Evolutionary conservation across 306 rosid species (phyloP).

Genomic region (Acacia confusa): DNA sequence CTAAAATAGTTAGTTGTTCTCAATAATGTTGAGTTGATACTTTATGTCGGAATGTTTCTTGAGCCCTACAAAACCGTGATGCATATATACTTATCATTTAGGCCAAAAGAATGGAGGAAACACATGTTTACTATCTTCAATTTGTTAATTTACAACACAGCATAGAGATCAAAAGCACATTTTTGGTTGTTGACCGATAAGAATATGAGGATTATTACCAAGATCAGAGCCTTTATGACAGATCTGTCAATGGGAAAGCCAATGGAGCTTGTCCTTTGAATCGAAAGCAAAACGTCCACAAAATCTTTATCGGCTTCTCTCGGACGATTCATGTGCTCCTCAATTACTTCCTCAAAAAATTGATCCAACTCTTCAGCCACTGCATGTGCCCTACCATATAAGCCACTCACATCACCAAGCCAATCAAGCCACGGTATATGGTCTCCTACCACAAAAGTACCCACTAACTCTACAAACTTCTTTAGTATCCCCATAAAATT

Average conservation of each 20-base stretch:
- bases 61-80: no score
- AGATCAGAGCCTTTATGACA: slow-evolving; percentile 48
- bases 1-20: no score
- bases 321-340: background rate
- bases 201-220: slow-evolving; percentile 29
- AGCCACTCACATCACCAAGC: slow-evolving; percentile 2
- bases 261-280: slow-evolving; percentile 28
- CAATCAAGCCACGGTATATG: slow-evolving; percentile 27
- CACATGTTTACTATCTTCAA: background rate
- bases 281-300: slow-evolving; percentile 54
- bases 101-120: background rate
- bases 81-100: background rate
- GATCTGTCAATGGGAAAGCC: slow-evolving; percentile 49
- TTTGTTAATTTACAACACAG: background rate
- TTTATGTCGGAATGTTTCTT: background rate
- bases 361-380: slow-evolving; percentile 3
- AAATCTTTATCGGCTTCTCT: slow-evolving; percentile 20
- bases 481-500: background rate
- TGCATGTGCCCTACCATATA: background rate
- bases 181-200: no score
- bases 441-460: background rate
- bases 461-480: background rate
- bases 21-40: background rate
- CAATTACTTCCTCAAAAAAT: slow-evolving; percentile 17
- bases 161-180: no score